Evolutionary conservation across 139 green algal species (phyloP), one percentile per base, ranked within the genome.

Genomic region (Tetraselmis chui): DNA sequence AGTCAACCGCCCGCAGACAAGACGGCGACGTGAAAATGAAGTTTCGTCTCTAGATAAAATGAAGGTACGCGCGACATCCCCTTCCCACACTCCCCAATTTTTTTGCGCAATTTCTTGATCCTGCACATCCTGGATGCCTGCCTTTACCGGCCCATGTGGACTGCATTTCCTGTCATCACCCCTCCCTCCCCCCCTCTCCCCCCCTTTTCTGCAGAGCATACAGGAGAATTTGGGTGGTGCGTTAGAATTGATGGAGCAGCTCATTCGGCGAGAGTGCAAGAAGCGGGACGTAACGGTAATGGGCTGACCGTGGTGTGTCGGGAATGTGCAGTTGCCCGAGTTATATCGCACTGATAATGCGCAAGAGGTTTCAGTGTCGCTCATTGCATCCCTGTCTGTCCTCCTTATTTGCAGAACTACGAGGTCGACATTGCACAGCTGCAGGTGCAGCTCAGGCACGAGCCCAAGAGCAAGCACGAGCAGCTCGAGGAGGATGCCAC

Each of bases 1-100:
- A 81, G 86, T 91, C 23, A 91, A 98, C 87, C 86, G 95, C 32
- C 96, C 96, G 23, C 92, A 97, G 88, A 98, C 95, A 27, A 90
- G 96, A 31, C 86, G 95, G 24, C 89, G 93, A 31, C 86, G 93
- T 5, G 92, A 96, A 80, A 95, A 95, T 84, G 94, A 92, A 75
- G 84, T 90, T 18, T 92, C 96, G 79, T 91, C 87, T 30, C 79
- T 96, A 80, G 92, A 97, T 5, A 96, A 96, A 67, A 67, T 67
- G 45, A 67, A 67, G 45, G 45, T 67, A 67, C 45, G 45, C 45
- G n/a, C n/a, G 11, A 22, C 45, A 5, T 18, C 18, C 45, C 45
- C 45, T 67, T 67, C 45, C 18, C 45, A 5, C 45, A 67, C 45
- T 67, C 45, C 45, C 45, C 45, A 67, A 5, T 5, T 18, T 67